Conservation (phyloP, 2,329 filamentous ascomycete species). For the Cladosporium velox region DNA sequence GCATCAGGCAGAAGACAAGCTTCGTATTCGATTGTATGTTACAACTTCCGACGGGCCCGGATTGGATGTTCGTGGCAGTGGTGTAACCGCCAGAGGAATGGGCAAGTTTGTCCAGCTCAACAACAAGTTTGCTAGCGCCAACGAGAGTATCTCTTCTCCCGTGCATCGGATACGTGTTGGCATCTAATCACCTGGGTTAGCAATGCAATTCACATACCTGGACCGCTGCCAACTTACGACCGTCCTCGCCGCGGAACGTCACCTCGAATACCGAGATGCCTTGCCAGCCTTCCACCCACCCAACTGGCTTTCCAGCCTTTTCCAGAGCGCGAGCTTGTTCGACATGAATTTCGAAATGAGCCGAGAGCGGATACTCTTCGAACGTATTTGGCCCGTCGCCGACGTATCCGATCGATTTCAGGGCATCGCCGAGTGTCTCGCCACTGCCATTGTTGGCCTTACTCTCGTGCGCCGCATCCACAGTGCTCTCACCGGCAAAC, state of each 20-base stretch:
- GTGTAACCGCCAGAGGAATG: constrained; percentile 28
- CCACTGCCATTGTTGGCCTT: constrained; percentile 27
- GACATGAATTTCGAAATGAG: constrained; percentile 34
- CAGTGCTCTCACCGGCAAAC: constrained; percentile 28
- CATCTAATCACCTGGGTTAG: constrained; percentile 25
- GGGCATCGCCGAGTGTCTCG: constrained; percentile 33
- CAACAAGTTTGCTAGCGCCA: constrained; percentile 30
- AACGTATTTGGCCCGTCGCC: constrained; percentile 33
- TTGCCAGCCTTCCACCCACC: constrained; percentile 31
- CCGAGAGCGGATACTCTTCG: constrained; percentile 30
- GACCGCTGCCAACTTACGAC: constrained; percentile 21
- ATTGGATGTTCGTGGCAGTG: constrained; percentile 34
- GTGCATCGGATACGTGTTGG: constrained; percentile 37
- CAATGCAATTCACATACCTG: background rate
- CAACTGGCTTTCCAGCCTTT: constrained; percentile 27
- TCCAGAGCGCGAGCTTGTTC: constrained; percentile 30
- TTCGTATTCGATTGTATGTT: constrained; percentile 36
- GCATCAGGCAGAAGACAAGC: constrained; percentile 34
- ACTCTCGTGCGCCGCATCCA: constrained; percentile 34
- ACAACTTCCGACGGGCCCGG: constrained; percentile 29
- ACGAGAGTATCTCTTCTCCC: constrained; percentile 32
- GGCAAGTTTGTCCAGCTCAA: constrained; percentile 29
- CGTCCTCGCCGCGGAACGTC: constrained; percentile 36
- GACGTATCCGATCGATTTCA: constrained; percentile 38
- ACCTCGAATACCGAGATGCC: constrained; percentile 34